Base-by-base conservation (phyloP, 2,329 filamentous ascomycete genomes). In the Penicillium sp. region DNA sequence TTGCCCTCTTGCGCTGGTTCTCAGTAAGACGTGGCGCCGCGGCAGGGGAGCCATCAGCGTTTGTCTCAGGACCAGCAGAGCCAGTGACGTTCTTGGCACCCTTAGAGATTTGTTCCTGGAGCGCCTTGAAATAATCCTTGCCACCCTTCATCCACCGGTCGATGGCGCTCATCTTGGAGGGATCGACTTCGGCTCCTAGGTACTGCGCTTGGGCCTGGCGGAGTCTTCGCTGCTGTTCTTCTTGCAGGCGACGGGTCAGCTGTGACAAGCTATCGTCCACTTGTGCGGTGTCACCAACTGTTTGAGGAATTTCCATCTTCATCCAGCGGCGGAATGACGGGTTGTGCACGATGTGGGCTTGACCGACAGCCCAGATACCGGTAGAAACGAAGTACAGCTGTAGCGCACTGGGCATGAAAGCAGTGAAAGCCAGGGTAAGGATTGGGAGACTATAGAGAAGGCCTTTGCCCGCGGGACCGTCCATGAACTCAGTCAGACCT, bases 331-430 rank as follows among this genome's bases (percentile, higher is more conserved):
- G 72, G 64, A 75, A 71, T 8, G 11, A 46, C 6, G 56, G 47
- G 31, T 61, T 71, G 58, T 75, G 74, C 57, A 84, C 72, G 3
- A 81, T 50, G 45, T 69, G 70, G 4, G 78, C 67, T 71, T 86
- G 83, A 20, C 66, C 35, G 18, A 74, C 45, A 9, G 67, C 72
- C 37, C 77, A 65, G 0, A 71, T 3, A 56, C 75, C 73, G 4
- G 71, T 74, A 12, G 69, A 62, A 50, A 82, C 70, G 74, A 90
- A 89, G 75, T 84, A 88, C 27, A 89, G 66, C 67, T 88, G 85
- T 2, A 89, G 70, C 20, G 77, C 79, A 23, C 82, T 79, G 0
- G 85, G 81, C 68, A 82, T 80, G 57, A 74, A 82, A 12, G 75
- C 64, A 50, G 85, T 85, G 66, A 89, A 76, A 4, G 74, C 2